Evolutionary conservation across 176 grass and related monocot genomes (phyloP).

Genomic region (Carex kokanica): DNA sequence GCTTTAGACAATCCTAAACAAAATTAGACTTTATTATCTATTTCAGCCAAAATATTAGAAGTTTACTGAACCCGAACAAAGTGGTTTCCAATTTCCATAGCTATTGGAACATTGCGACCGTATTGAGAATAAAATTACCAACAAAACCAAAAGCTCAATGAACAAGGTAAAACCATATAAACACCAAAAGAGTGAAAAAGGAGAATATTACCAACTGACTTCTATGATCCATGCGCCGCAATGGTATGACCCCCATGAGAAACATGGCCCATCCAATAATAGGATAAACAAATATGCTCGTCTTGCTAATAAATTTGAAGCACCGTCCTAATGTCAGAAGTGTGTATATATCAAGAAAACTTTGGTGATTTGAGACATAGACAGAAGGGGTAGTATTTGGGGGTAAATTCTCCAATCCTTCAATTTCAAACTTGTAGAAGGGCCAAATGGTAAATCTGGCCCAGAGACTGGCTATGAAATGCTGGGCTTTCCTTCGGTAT

Average conservation of each 20-base stretch:
- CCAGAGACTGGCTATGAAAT: constrained; percentile 82
- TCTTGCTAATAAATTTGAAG: constrained; percentile 99
- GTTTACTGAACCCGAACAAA: background rate
- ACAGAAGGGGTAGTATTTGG: constrained; percentile 54
- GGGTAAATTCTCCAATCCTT: constrained; percentile 85
- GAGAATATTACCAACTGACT: constrained; percentile 75
- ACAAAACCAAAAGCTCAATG: background rate
- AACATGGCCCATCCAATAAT: constrained; percentile 98
- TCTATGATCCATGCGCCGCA: constrained; percentile 78
- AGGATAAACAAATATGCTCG: constrained; percentile 85
- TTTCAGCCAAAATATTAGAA: background rate
- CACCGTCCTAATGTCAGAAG: constrained; percentile 74
- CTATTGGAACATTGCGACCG: background rate
- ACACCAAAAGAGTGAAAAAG: background rate
- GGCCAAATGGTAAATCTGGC: constrained; percentile 66
- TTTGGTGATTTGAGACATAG: constrained; percentile 95
- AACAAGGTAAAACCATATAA: constrained; percentile 5
- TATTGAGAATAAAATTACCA: background rate
- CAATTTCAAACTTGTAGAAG: constrained; percentile 87
- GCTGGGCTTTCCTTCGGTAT: constrained; percentile 58
- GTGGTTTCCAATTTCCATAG: background rate
- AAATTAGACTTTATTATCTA: constrained; percentile 7
- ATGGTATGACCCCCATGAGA: constrained; percentile 84
- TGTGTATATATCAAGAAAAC: constrained; percentile 93
- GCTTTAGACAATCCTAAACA: constrained; percentile 84